These are phyloP conservation scores for Odontarrhena argentea DNA, from an alignment of 345 rosid genomes.

Conservation along the genomic window DNA sequence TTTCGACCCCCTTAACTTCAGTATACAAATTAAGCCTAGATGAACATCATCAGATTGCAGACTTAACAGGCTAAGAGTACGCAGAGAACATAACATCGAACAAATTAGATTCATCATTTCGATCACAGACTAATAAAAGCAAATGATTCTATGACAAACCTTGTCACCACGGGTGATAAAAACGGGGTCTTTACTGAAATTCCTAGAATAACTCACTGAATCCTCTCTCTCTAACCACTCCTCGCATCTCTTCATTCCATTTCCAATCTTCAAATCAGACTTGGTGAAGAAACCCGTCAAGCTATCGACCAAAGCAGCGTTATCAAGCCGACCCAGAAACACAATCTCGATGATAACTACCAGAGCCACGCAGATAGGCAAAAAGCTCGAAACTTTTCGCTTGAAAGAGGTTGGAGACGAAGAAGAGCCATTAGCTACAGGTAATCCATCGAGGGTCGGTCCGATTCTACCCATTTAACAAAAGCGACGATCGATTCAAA, in stretches of 20 bases:
- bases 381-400: constrained; percentile 60
- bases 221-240: constrained; percentile 82
- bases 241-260: constrained; percentile 49
- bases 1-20: background rate
- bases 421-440: constrained; percentile 40
- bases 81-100: background rate
- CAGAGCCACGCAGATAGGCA: constrained; percentile 65
- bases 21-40: background rate
- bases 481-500: background rate
- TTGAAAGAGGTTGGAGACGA: constrained; percentile 40
- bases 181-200: constrained; percentile 71
- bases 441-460: constrained; percentile 44
- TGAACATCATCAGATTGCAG: too few species aligned
- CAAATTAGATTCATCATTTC: background rate
- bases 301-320: constrained; percentile 57
- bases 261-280: constrained; percentile 3
- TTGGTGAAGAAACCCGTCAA: constrained; percentile 53
- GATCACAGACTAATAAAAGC: background rate
- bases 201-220: constrained; percentile 57
- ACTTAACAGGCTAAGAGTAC: background rate
- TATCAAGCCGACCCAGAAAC: constrained; percentile 75
- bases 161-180: constrained; percentile 54
- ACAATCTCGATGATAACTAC: constrained; percentile 70
- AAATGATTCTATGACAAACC: constrained; percentile 38
- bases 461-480: constrained; percentile 50